Evolutionary conservation across 139 green algal species (phyloP).

Genomic region (Microglena sp.): DNA sequence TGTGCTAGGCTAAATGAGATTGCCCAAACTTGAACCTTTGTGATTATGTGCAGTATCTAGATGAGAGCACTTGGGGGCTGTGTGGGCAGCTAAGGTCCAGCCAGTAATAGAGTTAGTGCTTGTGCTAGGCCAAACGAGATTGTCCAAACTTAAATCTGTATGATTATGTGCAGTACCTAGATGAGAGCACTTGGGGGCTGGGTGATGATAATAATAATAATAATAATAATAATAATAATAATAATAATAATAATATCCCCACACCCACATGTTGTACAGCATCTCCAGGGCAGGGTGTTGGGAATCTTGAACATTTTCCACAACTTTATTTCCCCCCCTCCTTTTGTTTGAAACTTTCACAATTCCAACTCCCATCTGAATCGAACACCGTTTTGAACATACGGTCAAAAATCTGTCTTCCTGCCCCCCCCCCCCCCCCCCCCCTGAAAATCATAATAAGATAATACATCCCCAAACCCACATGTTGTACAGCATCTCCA

Average conservation of each 20-base stretch:
- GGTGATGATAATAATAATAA: neutral
- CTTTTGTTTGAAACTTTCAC: no score
- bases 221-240: neutral
- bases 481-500: conserved; percentile 38
- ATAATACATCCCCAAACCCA: conserved; percentile 3
- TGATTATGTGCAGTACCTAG: neutral
- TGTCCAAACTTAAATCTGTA: neutral
- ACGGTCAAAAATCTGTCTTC: neutral
- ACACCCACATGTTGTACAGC: conserved; percentile 26
- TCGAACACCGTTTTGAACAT: no score
- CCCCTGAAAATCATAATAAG: no score
- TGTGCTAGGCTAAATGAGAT: neutral
- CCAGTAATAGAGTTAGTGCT: neutral
- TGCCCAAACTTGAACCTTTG: neutral
- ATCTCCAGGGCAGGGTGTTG: conserved; percentile 52
- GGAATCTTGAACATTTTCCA: conserved; percentile 16
- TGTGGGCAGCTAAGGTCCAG: neutral
- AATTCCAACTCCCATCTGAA: no score
- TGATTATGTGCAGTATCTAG: neutral
- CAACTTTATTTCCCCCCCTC: no score
- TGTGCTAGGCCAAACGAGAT: neutral
- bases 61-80: neutral
- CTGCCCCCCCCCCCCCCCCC: neutral
- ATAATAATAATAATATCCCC: neutral
- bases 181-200: neutral